Base-by-base conservation (phyloP, 169 alveolate genomes). In the Toxoplasma gondii region DNA sequence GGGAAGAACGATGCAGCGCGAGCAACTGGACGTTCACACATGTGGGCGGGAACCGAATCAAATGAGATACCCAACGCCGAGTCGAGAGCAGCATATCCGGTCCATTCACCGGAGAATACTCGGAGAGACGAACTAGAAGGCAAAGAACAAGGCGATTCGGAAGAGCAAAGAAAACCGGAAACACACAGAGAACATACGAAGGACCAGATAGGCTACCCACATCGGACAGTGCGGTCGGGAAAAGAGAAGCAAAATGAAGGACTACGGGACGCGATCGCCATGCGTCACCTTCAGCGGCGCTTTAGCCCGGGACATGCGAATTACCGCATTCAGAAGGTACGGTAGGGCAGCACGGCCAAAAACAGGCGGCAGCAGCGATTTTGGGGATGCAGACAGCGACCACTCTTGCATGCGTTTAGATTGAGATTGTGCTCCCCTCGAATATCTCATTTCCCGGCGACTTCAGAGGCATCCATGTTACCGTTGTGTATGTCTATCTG, bases 241-340 rank as follows among this genome's bases (percentile, higher is more conserved):
- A 22, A 74, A 38, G 34, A 74, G 84, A n/a, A 74, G 84, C 29
- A 74, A n/a, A 16, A 27, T 29, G 49, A n/a, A 17, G 49, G 45
- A 38, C 53, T 44, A 2, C 90, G 39, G 34, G 43, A 82, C 69
- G 90, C 90, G 36, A 36, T 31, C 9, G 90, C 90, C 24, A 10
- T 82, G 90, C 90, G 90, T 31, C 90, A 82, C 67, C 90, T 82
- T 31, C 90, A 82, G 90, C 90, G 90, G 38, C 54, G 90, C 10
- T 82, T 41, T 41, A 82, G 90, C 67, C 69, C 90, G 34, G 90
- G 90, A n/a, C 90, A 82, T n/a, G 54, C 90, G 24, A 41, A 29
- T 31, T 82, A 43, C 69, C 90, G 90, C 90, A 38, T 82, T 41
- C 90, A 82, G 69, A 39, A 45, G 41, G 90, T 82, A 82, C 34